Evolutionary conservation across 345 rosid species (phyloP).

Genomic region (Jatropha curcas): DNA sequence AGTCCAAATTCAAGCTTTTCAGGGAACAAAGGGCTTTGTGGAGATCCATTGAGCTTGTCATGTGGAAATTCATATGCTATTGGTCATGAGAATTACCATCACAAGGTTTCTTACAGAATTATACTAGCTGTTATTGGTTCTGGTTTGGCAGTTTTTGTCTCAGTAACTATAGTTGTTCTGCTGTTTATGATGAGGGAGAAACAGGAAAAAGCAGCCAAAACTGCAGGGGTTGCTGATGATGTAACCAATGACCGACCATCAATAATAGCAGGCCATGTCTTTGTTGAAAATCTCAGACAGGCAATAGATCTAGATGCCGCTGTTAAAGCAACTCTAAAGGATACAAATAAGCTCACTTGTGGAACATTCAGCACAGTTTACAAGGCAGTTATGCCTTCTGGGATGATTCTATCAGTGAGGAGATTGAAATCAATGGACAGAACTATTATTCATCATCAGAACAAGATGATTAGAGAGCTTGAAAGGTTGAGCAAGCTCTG

Average conservation of each 20-base stretch:
- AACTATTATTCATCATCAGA: slow-evolving; percentile 80
- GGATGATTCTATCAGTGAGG: slow-evolving; percentile 74
- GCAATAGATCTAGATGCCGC: slow-evolving; percentile 89
- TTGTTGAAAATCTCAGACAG: slow-evolving; percentile 82
- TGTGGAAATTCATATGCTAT: slow-evolving; percentile 49
- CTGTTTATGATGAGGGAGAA: slow-evolving; percentile 95
- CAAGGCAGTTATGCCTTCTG: slow-evolving; percentile 95
- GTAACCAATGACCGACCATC: slow-evolving; percentile 49
- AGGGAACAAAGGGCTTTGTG: slow-evolving; percentile 86
- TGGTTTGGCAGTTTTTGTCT: slow-evolving; percentile 79
- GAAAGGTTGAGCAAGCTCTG: slow-evolving; percentile 93
- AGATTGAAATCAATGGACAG: slow-evolving; percentile 86
- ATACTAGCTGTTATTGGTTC: slow-evolving; percentile 88
- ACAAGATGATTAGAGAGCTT: slow-evolving; percentile 93
- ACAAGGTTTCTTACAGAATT: slow-evolving; percentile 78
- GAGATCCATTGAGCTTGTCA: slow-evolving; percentile 64
- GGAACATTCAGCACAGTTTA: slow-evolving; percentile 93
- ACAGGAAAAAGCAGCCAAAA: slow-evolving; percentile 78
- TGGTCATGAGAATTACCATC: slow-evolving; percentile 54
- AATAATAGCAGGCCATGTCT: slow-evolving; percentile 74
- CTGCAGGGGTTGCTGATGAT: slow-evolving; percentile 48
- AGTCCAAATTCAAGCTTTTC: slow-evolving; percentile 74
- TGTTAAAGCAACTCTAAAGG: slow-evolving; percentile 78
- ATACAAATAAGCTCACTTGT: slow-evolving; percentile 69
- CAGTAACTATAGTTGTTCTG: slow-evolving; percentile 80